Evolutionary conservation across 257 asterid genomes (phyloP).

Genomic region (Parsonsia alboflavescens): DNA sequence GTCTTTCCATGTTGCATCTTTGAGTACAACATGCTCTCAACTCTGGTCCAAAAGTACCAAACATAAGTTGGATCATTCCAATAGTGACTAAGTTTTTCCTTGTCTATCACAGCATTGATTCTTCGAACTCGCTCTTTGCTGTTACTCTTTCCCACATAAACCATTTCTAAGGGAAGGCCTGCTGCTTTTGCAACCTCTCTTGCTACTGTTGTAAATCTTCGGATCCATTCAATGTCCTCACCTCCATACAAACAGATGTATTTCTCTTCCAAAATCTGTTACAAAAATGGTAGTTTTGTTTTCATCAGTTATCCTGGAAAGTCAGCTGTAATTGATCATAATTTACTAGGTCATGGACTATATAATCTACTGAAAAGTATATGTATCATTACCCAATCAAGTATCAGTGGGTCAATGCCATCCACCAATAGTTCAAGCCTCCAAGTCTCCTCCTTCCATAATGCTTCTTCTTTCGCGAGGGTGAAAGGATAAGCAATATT

Average conservation of each 20-base stretch:
- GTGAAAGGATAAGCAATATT: conserved; percentile 68
- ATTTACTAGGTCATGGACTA: not conserved
- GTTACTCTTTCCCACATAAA: conserved; percentile 53
- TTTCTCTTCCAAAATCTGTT: conserved; percentile 41
- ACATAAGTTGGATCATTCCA: conserved; percentile 42
- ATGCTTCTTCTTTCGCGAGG: conserved; percentile 34
- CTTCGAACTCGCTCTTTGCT: conserved; percentile 34
- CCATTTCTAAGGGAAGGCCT: conserved; percentile 46
- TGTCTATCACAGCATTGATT: conserved; percentile 27
- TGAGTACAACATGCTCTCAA: conserved; percentile 81
- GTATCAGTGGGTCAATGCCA: conserved; percentile 44
- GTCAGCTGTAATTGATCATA: not conserved
- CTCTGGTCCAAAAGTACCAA: conserved; percentile 75
- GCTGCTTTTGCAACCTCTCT: conserved; percentile 30
- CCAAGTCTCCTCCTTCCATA: conserved; percentile 68
- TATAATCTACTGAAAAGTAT: not conserved
- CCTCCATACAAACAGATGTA: conserved; percentile 78
- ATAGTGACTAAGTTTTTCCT: conserved; percentile 34
- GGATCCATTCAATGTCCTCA: conserved; percentile 61
- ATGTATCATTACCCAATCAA: conserved; percentile 51
- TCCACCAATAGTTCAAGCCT: conserved; percentile 51
- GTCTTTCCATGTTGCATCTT: conserved; percentile 49
- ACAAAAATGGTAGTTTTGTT: not conserved
- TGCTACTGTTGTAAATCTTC: conserved; percentile 32
- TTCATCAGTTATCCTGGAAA: not conserved